Base-by-base conservation (phyloP, 1,284 basidiomycete genomes). In the Flammula alnicola region DNA sequence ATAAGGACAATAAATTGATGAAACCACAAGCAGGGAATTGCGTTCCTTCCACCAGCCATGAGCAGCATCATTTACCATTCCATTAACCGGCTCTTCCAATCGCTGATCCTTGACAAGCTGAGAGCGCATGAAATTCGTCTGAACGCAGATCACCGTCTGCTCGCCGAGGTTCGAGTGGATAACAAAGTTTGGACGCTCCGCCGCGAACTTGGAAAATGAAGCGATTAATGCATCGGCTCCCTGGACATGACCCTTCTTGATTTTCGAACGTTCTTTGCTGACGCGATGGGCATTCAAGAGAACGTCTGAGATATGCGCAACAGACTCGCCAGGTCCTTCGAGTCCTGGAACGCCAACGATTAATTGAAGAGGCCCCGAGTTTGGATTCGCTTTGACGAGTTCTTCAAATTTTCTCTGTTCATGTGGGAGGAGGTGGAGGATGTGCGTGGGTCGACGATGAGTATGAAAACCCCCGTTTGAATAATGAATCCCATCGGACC, bases 51-150 rank as follows among this genome's bases (percentile, higher is more conserved):
- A 66, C 49, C 49, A 65, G 1, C 57, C 61, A 51, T 71, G 70
- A 4, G 68, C 63, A 2, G 63, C 68, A 56, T 72, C 68, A 35
- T 65, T 64, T 16, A 71, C 61, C 32, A 68, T 42, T 0, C 70
- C 68, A 52, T 69, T 66, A 12, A 69, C 52, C 1, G 67, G 31
- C 3, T 35, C 52, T 2, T 63, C 61, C 2, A 47, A 10, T 7
- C 4, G n/a, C 3, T 45, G 1, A 8, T 57, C 46, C 27, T 60
- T 60, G 14, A 66, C 52, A 2, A 69, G 52, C 12, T 58, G 49
- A 0, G 56, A 56, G 11, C 36, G 50, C 66, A 69, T 68, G 35
- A 63, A 63, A 0, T 31, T 14, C 3, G 60, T 57, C 31, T 62
- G 63, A 49, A 64, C 11, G 3, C 40, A 56, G 16, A 71, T 63